phyloP scores from a whole-genome alignment of 768 basidiomycete genomes.

The Naganishia vaughanmartiniae region DNA sequence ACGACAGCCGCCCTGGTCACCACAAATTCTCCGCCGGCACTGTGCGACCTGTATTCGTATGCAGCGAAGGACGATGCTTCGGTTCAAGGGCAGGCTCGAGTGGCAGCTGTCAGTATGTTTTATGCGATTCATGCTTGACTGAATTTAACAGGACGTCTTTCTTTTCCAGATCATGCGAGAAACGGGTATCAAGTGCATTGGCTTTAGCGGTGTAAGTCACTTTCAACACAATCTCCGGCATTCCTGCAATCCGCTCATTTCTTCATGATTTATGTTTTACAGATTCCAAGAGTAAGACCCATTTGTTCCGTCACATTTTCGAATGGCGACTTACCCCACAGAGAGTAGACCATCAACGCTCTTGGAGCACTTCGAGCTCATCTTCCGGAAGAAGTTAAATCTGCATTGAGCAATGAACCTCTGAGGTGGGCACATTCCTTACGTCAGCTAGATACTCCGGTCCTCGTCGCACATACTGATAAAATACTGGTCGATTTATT shows the following conservation, averaged over 20 bases:
- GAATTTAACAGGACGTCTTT: neutral
- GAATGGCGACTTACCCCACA: slow-evolving; percentile 12
- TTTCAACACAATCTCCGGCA: slow-evolving; percentile 1
- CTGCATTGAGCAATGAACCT: slow-evolving; percentile 63
- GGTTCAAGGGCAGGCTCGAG: slow-evolving; percentile 63
- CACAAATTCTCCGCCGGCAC: slow-evolving; percentile 71
- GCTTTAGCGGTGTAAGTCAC: slow-evolving; percentile 57
- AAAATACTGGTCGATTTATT: slow-evolving; percentile 1
- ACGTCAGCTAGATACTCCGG: slow-evolving; percentile 5
- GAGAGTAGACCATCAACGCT: slow-evolving; percentile 70
- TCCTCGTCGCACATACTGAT: neutral
- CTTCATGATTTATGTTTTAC: neutral
- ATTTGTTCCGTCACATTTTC: neutral
- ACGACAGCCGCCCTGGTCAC: slow-evolving; percentile 82
- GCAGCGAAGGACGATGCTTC: slow-evolving; percentile 57
- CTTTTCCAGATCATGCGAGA: slow-evolving; percentile 67
- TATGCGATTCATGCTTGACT: neutral
- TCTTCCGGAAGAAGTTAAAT: slow-evolving; percentile 77
- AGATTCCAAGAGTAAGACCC: slow-evolving; percentile 30
- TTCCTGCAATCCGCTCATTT: neutral
- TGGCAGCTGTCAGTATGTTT: slow-evolving; percentile 58
- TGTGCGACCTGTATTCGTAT: slow-evolving; percentile 79
- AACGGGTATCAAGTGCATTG: slow-evolving; percentile 80
- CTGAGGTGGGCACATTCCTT: slow-evolving; percentile 59
- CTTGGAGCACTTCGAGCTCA: slow-evolving; percentile 72